Conservation (phyloP, 139 green algal genomes). For the Ettlia oleoabundans region DNA sequence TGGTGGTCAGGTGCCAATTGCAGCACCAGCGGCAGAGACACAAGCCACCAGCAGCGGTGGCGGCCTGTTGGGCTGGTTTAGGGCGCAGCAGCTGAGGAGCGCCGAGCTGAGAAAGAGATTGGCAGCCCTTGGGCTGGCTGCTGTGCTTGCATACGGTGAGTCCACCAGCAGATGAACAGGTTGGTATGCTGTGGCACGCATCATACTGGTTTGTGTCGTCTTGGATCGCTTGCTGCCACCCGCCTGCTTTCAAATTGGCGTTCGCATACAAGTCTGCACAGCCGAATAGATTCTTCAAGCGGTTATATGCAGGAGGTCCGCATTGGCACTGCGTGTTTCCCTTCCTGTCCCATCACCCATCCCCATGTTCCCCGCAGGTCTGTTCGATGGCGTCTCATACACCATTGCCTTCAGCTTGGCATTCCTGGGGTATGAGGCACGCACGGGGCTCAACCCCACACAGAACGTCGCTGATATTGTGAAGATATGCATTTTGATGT, state of each 20-base stretch:
- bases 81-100: slow-evolving; percentile 16
- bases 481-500: slow-evolving; percentile 55
- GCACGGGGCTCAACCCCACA: slow-evolving; percentile 49
- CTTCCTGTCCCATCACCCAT: no score
- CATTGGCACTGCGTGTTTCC: no score
- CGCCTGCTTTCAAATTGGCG: no score
- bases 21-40: slow-evolving; percentile 16
- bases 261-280: no score
- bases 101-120: slow-evolving; percentile 19
- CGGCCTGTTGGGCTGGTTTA: slow-evolving; percentile 30
- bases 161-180: not conserved
- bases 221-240: no score
- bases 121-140: slow-evolving; percentile 35
- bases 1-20: not conserved
- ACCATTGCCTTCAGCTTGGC: slow-evolving; percentile 50
- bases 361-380: slow-evolving; percentile 14
- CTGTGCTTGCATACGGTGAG: slow-evolving; percentile 44
- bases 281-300: no score
- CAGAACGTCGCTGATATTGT: slow-evolving; percentile 47
- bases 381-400: slow-evolving; percentile 44
- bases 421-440: slow-evolving; percentile 46
- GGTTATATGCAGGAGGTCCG: no score
- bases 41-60: slow-evolving; percentile 12
- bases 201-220: not conserved
- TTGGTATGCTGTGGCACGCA: not conserved